Evolutionary conservation across 1,139 yeast species (phyloP), one percentile per base, ranked within the genome.

Genomic region (Spathaspora sp.): DNA sequence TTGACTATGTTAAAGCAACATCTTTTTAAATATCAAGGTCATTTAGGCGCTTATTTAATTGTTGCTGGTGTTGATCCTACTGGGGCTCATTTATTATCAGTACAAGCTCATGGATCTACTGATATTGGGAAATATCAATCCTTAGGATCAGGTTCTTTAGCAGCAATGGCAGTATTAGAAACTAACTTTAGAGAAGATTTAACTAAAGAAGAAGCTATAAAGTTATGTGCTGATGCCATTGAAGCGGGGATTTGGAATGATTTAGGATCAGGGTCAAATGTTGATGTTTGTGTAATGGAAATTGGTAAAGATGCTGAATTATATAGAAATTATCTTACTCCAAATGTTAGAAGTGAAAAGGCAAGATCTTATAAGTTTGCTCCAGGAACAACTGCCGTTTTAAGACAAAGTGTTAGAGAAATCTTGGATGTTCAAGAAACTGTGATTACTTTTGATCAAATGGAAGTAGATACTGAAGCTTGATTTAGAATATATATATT

Each of bases 221-320:
- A 81, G 54, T 77, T 93, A 50, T 93, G 97, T 53, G 78, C 97
- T 5, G 90, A 88, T 56, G 99, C 99, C 39, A 93, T 93, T 61
- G 89, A 89, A 69, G 89, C 97, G 27, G 99, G 99, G 80, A 91
- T 93, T 61, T 93, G 97, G 97, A 93, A 93, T 70, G 99, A 93
- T 76, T 80, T 93, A 66, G 99, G 99, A 41, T 91, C 98, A 2
- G 99, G 99, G 63, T 91, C 98, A 27, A 93, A 93, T 61, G 98
- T 93, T 23, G 99, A 93, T 66, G 76, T 93, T 53, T 93, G 98
- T 73, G 97, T 93, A 27, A 89, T 93, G 95, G 97, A 91, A 69
- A 72, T 80, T 39, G 97, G 95, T 52, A 83, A 89, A 63, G 95
- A 88, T 64, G 96, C 98, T 9, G 81, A 78, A 53, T 78, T 91